These are phyloP conservation scores for Neofusicoccum sp. DNA, from an alignment of 2,329 filamentous ascomycete genomes.

Conservation along the genomic window DNA sequence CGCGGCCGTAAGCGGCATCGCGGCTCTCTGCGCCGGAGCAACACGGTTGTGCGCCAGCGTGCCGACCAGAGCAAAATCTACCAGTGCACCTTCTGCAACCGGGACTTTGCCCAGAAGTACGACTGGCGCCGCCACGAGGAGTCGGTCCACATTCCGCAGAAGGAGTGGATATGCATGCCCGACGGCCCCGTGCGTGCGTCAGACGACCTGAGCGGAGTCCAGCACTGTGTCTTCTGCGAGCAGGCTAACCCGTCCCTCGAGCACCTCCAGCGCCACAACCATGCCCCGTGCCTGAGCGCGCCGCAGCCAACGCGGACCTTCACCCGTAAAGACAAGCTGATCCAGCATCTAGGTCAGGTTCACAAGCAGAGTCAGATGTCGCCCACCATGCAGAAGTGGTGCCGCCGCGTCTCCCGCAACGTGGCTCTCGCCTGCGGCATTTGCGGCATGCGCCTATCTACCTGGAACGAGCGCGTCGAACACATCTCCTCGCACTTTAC, in stretches of 20 bases:
- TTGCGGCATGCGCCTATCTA: conserved; percentile 28
- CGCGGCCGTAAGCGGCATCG: conserved; percentile 30
- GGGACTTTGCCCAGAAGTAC: conserved; percentile 53
- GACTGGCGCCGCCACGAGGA: conserved; percentile 64
- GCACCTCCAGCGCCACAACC: conserved; percentile 56
- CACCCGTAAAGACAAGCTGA: conserved; percentile 53
- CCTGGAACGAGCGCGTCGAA: conserved; percentile 31
- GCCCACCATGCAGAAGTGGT: conserved; percentile 40
- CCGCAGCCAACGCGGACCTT: conserved; percentile 56
- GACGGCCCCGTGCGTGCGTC: conserved; percentile 50
- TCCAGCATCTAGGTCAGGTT: conserved; percentile 53
- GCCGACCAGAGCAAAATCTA: conserved; percentile 38
- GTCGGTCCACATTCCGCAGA: conserved; percentile 66
- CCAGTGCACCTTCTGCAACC: conserved; percentile 56
- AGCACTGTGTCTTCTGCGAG: conserved; percentile 55
- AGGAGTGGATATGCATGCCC: conserved; percentile 59
- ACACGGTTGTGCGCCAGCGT: conserved; percentile 26
- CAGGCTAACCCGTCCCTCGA: conserved; percentile 47
- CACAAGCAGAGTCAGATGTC: conserved; percentile 57
- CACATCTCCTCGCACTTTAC: conserved; percentile 33
- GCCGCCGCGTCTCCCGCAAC: conserved; percentile 29
- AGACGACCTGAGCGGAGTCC: conserved; percentile 51
- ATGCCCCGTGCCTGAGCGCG: conserved; percentile 61
- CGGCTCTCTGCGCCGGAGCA: conserved; percentile 18
- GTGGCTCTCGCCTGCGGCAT: conserved; percentile 34